Evolutionary conservation across 176 grass and related monocot species (phyloP).

Genomic region (Alopecurus myosuroides): DNA sequence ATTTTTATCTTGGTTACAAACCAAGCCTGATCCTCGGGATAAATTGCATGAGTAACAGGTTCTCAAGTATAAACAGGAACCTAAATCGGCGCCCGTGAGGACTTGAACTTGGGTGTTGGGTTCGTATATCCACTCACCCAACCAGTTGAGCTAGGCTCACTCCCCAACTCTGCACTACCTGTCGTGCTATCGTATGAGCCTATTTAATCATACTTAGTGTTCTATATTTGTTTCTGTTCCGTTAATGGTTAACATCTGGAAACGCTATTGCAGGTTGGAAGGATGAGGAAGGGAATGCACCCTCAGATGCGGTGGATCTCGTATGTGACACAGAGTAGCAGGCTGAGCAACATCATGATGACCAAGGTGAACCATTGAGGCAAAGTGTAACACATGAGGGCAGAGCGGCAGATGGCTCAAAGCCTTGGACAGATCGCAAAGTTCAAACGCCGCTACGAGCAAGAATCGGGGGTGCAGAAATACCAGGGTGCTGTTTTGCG

Average conservation of each 20-base stretch:
- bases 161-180: background rate
- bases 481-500: no score
- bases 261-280: background rate
- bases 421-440: constrained; percentile 49
- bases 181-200: background rate
- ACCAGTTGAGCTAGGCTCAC: no score
- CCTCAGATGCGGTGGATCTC: constrained; percentile 68
- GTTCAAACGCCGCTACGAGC: constrained; percentile 40
- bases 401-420: constrained; percentile 44
- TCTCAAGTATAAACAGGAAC: no score
- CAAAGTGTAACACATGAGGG: background rate
- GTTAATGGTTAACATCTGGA: background rate
- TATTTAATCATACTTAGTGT: background rate
- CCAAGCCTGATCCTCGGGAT: no score
- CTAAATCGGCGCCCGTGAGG: no score
- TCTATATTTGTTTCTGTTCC: background rate
- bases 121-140: no score
- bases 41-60: no score
- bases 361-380: constrained; percentile 32
- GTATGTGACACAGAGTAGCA: constrained; percentile 51
- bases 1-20: no score
- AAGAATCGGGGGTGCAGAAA: constrained; percentile 15
- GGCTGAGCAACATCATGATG: constrained; percentile 57
- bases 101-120: no score
- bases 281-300: constrained; percentile 64